Base-by-base conservation (phyloP, 1,284 basidiomycete genomes). In the Meira nashicola region DNA sequence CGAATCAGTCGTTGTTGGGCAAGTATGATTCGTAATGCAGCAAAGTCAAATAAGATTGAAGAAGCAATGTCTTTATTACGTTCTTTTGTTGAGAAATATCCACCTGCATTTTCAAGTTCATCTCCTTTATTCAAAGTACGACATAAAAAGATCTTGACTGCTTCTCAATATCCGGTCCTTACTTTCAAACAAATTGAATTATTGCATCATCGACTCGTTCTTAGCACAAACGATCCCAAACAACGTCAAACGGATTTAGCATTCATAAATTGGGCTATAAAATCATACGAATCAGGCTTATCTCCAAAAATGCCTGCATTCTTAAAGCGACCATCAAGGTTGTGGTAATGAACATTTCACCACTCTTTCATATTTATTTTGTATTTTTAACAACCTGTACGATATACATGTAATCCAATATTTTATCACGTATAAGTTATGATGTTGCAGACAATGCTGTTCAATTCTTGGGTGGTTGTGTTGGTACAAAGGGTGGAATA, bases 401-500 rank as follows among this genome's bases (percentile, higher is more conserved):
- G 8, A 33, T 33, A 33, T 33, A 4, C 28, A 33, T 33, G 28
- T 33, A 33, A 33, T 8, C 28, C 28, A 33, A 33, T 8, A 33
- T n/a, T n/a, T n/a, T n/a, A n/a, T n/a, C 77, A 1, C 63, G 76
- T 9, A 70, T 79, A 10, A 71, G 68, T 41, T 68, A 79, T 65
- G 70, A 77, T 51, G 67, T 89, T 15, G 89, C 89, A 15, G 82
- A 84, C 52, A 88, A 89, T 67, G 87, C 89, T 28, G 88, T 91
- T 6, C 84, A 90, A 39, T 84, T 57, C 86, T 90, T 55, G 79
- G 90, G 50, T 86, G 86, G 79, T 83, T 83, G 46, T 77, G 90
- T 68, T 83, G 83, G 44, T 83, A 90, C 85, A 77, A 82, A 55
- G 80, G 89, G 53, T 65, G 82, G 57, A 80, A 87, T 67, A 89